Conservation (phyloP, 441 rosid genomes). For the Omphalea diandra region DNA sequence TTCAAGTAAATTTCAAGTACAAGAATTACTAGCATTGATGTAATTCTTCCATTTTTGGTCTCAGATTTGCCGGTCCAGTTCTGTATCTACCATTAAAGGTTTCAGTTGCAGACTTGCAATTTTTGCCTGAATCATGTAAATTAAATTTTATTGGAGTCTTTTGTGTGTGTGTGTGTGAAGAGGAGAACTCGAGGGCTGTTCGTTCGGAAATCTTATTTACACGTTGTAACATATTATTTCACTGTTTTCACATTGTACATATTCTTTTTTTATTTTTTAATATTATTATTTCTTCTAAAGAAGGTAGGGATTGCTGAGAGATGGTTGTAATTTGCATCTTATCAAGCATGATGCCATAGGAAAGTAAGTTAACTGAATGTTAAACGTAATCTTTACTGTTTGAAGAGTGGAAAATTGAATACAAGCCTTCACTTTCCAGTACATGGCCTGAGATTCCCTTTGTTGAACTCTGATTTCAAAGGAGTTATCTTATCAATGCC, state of each 20-base stretch:
- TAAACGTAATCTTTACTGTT: slow-evolving; percentile 9
- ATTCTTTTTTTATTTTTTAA: no score
- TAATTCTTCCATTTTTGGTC: slow-evolving; percentile 11
- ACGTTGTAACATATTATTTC: neutral
- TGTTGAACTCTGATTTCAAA: neutral
- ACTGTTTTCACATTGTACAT: neutral
- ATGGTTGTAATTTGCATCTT: neutral
- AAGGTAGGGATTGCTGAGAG: neutral
- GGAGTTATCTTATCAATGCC: neutral
- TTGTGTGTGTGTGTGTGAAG: neutral
- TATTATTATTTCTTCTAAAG: neutral
- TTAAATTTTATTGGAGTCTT: no score
- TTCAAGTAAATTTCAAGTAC: slow-evolving; percentile 76
- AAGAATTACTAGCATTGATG: slow-evolving; percentile 6
- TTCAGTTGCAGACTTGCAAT: neutral
- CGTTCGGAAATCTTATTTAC: neutral
- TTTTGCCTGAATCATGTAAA: neutral
- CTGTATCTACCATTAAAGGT: neutral
- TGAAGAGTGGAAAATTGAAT: neutral
- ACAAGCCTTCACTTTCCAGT: neutral
- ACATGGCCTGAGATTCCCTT: slow-evolving; percentile 1
- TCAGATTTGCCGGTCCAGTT: neutral
- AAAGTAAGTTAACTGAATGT: neutral
- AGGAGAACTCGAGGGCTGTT: neutral
- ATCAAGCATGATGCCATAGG: neutral